Base-by-base conservation (phyloP, 495 filamentous ascomycete species). In the Hypoxylon fuscum region DNA sequence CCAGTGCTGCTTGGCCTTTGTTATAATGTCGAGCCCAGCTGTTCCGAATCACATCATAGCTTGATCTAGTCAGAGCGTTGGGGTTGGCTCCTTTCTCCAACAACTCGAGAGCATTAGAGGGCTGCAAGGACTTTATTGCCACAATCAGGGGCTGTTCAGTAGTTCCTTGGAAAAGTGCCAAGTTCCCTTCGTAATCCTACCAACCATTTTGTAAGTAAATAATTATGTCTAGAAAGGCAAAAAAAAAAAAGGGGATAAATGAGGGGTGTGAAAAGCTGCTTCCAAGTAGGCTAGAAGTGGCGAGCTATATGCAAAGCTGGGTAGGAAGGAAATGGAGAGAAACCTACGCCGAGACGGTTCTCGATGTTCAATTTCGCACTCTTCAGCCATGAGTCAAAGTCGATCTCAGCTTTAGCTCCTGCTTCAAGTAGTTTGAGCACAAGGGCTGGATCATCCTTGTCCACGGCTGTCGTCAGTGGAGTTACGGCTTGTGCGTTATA, bases 101-200 rank as follows among this genome's bases (percentile, higher is more conserved):
- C 3, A 93, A 74, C 17, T 83, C 77, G 3, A 86, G 54, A 4
- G 83, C 86, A 10, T 83, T 42, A 2, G 76, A 62, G 0, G 84
- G 85, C 31, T 84, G 65, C 8, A 81, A 64, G 5, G 76, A 78
- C 1, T 72, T 50, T 2, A 88, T 74, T 0, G 89, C 89, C 4
- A 79, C 44, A 2, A 90, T 65, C 27, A 92, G 72, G 1, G 88
- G 88, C 66, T 92, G 89, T 20, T 78, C 70, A 0, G 77, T 50
- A 11, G 51, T 49, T 7, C 64, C 15, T 0, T 76, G 43, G 65
- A 81, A 86, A 1, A 42, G 22, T 0, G 67, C 61, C 41, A 79
- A 54, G 38, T 83, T 83, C 1, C 68, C 47, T 12, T 86, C 77
- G 21, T 76, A 72, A n/a, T 35, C 48, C 69, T 72, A 59, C 50